Base-by-base conservation (phyloP, 306 rosid genomes). In the Cicer arietinum region DNA sequence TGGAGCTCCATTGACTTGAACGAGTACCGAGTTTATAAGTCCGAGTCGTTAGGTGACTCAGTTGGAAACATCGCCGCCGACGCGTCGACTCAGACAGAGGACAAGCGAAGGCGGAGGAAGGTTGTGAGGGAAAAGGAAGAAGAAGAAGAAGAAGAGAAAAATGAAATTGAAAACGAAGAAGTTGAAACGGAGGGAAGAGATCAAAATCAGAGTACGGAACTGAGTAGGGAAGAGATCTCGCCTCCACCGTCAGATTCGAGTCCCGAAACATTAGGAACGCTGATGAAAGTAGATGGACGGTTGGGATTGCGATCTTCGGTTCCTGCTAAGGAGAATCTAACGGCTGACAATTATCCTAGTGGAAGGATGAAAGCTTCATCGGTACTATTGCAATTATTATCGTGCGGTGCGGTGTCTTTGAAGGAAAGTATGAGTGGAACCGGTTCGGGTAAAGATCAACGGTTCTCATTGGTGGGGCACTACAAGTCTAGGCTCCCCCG, bases 161-260 rank as follows among this genome's bases (percentile, higher is more conserved):
- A 79, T 7, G 84, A 73, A 62, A 60, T 78, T 30, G 83, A 83
- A 45, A 86, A 35, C 16, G 68, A 44, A 7, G 80, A 30, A 30
- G 37, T 13, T 47, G 73, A 69, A 56, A 48, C 59, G 59, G 85
- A 77, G 63, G 62, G 70, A 7, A 79, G 61, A 10, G 45, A 53
- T 79, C 30, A 41, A 14, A 73, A 60, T 79, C 90, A 81, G 10
- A 85, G 87, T 58, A 87, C 94, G 84, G 99, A 91, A 74, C 87
- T 94, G 37, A 89, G 87, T 61, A 77, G 95, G 84, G 95, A 78
- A n/a, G 98, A 94, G 79, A 94, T 94, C 62, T 92, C 99, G 44
- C 99, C 99, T 69, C 99, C 99, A 46, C 97, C 95, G 85, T 94
- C 96, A 0, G 95, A 94, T 89, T 94, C 97, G 44, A 94, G 97